Evolutionary conservation across 306 rosid genomes (phyloP).

Genomic region (Quercus cerris): DNA sequence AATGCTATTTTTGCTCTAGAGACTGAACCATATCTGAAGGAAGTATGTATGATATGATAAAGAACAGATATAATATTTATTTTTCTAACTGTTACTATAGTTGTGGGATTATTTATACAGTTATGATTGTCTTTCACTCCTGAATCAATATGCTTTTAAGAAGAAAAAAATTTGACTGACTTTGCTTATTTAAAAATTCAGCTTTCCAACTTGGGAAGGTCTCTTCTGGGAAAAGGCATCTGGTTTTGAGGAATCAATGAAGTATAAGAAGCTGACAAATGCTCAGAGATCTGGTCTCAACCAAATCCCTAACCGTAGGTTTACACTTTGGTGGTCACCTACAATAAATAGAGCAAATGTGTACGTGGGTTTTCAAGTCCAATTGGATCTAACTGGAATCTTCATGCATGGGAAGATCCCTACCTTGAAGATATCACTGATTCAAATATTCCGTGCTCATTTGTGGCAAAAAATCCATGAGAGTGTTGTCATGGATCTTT

Average conservation of each 20-base stretch:
- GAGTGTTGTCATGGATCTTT: conserved; percentile 99
- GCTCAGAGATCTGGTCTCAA: conserved; percentile 99
- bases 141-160: background rate
- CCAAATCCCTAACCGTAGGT: conserved; percentile 98
- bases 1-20: background rate
- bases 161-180: conserved; percentile 3
- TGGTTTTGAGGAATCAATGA: conserved; percentile 99
- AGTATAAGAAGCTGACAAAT: conserved; percentile 96
- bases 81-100: background rate
- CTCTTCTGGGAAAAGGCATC: conserved; percentile 99
- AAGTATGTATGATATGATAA: background rate
- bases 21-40: background rate
- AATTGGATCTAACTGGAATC: conserved; percentile 94
- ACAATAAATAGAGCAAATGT: conserved; percentile 98
- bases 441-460: conserved; percentile 98
- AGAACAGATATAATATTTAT: background rate
- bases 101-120: background rate
- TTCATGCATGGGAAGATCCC: conserved; percentile 99
- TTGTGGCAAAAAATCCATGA: conserved; percentile 99
- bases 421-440: conserved; percentile 91
- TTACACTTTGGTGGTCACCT: conserved; percentile 99
- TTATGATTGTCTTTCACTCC: background rate
- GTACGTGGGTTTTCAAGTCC: conserved; percentile 99
- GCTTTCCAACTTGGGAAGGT: conserved; percentile 98
- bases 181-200: conserved; percentile 29